Evolutionary conservation across 371 early-diverging fungal species (phyloP), one percentile per base, ranked within the genome.

Genomic region (Coemansia sp.): DNA sequence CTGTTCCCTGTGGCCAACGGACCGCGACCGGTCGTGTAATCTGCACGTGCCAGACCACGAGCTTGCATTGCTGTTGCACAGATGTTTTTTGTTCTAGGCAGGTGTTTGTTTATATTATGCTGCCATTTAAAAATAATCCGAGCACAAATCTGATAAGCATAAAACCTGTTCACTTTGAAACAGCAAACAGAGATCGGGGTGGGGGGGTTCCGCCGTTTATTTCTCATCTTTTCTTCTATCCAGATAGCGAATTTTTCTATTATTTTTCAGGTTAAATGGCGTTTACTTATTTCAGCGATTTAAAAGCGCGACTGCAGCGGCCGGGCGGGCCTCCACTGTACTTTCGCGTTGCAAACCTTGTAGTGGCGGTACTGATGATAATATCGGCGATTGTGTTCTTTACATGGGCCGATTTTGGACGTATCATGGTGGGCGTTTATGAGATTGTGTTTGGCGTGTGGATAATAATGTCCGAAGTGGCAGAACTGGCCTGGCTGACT

Each of bases 301-400:
- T 77, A 20, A 59, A 62, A 16, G 69, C 60, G 58, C 73, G 78
- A n/a, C 59, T 77, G 44, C 64, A 64, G 37, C 61, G 53, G 51
- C 78, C 78, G 11, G 78, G 78, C 50, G 78, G 78, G 4, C 78
- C 78, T 30, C 78, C 78, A 5, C 62, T 72, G 55, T 68, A 68
- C 65, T 77, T 77, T 53, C 73, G 78, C 18, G 18, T 72, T 1
- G 50, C 73, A 52, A 77, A 77, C 47, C 40, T 77, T 1, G 51
- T 77, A 6, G 72, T 77, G 8, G 64, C 78, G 1, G 48, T 62
- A 2, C 60, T 77, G 62, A 72, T 77, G 78, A 72, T 77, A 14
- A 33, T 72, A 14, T 61, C 68, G 2, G 73, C 59, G 1, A 64
- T 77, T 7, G 73, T 73, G 44, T 77, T 77, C 28, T 77, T 77